phyloP scores from a whole-genome alignment of 345 rosid species.

The Ailanthus altissimus region DNA sequence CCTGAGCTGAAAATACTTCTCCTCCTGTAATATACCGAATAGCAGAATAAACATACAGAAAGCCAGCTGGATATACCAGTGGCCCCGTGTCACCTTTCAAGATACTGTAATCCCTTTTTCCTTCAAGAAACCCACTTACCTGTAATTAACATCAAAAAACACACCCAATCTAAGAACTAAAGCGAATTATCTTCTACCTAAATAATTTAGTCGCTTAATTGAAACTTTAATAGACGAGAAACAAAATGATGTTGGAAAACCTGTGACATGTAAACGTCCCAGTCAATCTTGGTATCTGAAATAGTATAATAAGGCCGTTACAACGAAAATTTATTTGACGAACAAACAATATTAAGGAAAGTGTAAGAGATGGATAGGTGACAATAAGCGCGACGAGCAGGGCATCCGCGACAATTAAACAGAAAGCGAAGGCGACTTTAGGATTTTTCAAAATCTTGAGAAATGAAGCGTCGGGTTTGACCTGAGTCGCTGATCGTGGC shows the following conservation, averaged over 20 bases:
- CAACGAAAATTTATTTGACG: background rate
- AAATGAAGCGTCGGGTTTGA: constrained; percentile 21
- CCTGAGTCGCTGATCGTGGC: constrained; percentile 29
- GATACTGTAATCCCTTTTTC: constrained; percentile 83
- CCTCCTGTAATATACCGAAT: constrained; percentile 73
- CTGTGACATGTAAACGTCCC: constrained; percentile 99
- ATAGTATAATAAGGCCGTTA: background rate
- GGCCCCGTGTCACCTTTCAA: constrained; percentile 97
- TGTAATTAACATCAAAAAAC: constrained; percentile 30
- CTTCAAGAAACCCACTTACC: constrained; percentile 87
- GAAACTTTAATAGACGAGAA: background rate
- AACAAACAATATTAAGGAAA: background rate
- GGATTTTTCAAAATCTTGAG: constrained; percentile 35
- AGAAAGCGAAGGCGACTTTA: constrained; percentile 46
- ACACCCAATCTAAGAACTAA: constrained; percentile 11
- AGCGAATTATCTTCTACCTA: background rate
- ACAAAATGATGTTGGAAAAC: constrained; percentile 30
- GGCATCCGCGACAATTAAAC: constrained; percentile 53
- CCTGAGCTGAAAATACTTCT: constrained; percentile 79
- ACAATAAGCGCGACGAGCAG: constrained; percentile 71
- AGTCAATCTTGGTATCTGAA: constrained; percentile 95
- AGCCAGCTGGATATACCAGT: constrained; percentile 94
- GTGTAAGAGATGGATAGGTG: constrained; percentile 30
- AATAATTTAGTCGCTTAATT: background rate
- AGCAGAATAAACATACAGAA: constrained; percentile 84